Evolutionary conservation across 345 rosid species (phyloP).

Genomic region (Geranium brycei): DNA sequence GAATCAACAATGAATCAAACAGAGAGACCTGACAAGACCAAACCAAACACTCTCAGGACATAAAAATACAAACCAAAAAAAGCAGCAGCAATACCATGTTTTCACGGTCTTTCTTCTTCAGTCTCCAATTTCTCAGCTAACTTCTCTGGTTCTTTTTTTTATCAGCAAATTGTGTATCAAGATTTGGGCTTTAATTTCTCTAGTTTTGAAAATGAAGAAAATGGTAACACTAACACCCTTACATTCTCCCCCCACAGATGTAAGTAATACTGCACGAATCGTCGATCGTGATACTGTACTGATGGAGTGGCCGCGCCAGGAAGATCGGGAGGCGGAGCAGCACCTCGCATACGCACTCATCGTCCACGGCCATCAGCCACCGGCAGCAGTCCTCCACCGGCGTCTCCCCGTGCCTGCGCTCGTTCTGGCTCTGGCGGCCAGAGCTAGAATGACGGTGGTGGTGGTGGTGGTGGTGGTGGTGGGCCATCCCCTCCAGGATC

Average conservation of each 20-base stretch:
- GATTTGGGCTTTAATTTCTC: no score
- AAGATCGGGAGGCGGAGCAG: not conserved
- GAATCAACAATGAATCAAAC: no score
- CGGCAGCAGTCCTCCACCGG: not conserved
- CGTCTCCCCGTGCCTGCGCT: not conserved
- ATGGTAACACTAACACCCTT: not conserved
- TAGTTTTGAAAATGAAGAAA: no score
- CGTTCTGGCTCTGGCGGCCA: not conserved
- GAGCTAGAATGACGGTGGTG: not conserved
- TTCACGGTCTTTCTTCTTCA: no score
- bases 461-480: no score
- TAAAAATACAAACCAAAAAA: no score
- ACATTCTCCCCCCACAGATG: not conserved
- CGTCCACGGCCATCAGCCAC: not conserved
- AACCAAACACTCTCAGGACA: no score
- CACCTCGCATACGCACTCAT: not conserved
- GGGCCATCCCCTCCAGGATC: not conserved
- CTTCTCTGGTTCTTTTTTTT: no score
- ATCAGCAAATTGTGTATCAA: no score
- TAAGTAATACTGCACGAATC: not conserved
- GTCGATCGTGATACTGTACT: not conserved
- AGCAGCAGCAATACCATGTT: no score
- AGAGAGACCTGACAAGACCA: no score
- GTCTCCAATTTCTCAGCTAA: no score
- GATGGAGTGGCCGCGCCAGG: not conserved